A percentile compares a stretch with the other conserved stretches of the same genome.
These are phyloP conservation scores for Leccinellum rugosiceps DNA, from an alignment of 768 basidiomycete genomes.

Conservation along the genomic window DNA sequence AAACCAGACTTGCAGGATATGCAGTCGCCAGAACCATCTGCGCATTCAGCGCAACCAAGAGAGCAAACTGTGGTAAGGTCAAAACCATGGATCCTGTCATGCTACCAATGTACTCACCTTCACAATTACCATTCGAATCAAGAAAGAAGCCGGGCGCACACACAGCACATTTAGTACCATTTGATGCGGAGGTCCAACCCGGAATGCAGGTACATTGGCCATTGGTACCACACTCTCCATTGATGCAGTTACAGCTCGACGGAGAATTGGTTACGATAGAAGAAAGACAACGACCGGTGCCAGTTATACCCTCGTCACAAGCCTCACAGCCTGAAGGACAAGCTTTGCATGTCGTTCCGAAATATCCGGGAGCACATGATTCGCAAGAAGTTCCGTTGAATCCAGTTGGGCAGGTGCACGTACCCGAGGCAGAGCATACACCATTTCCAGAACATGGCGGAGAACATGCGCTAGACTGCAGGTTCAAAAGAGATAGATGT, in stretches of 20 bases:
- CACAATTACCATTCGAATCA: constrained; percentile 65
- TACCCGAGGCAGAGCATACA: constrained; percentile 66
- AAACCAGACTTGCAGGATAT: constrained; percentile 69
- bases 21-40: constrained; percentile 66
- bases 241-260: constrained; percentile 75
- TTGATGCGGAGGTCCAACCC: constrained; percentile 68
- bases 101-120: constrained; percentile 41
- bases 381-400: constrained; percentile 83
- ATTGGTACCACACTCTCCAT: constrained; percentile 67
- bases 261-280: constrained; percentile 49
- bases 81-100: neutral
- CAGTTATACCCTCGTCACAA: constrained; percentile 80
- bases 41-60: constrained; percentile 69
- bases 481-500: constrained; percentile 59
- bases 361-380: constrained; percentile 69
- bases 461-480: constrained; percentile 73
- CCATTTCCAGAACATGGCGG: constrained; percentile 73
- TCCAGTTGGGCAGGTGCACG: constrained; percentile 68
- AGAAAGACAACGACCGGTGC: constrained; percentile 68
- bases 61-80: constrained; percentile 52
- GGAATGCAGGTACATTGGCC: constrained; percentile 74
- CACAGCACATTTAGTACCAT: constrained; percentile 74
- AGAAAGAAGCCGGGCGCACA: constrained; percentile 78
- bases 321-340: constrained; percentile 66
- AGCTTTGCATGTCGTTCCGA: constrained; percentile 65